Conservation (phyloP, 345 rosid genomes). For the Geranium brycei region DNA sequence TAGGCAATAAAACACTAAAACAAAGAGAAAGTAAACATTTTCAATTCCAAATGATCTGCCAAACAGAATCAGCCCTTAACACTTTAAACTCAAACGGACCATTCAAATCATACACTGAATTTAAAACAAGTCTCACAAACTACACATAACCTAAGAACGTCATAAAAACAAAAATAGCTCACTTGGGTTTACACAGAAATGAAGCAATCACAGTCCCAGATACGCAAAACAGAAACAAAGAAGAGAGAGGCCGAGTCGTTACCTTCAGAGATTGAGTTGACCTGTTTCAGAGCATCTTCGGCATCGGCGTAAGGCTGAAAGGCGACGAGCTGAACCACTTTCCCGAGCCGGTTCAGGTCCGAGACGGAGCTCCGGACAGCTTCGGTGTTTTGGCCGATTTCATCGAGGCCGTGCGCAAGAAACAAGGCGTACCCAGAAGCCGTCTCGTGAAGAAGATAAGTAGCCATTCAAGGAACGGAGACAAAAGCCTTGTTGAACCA, state of each 20-base stretch:
- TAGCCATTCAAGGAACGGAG: conserved; percentile 28
- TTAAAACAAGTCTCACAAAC: no score
- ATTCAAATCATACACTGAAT: no score
- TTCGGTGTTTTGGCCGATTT: conserved; percentile 72
- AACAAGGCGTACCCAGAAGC: conserved; percentile 60
- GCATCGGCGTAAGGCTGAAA: conserved; percentile 57
- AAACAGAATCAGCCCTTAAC: no score
- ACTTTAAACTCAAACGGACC: no score
- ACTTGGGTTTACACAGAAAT: no score
- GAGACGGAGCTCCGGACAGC: conserved; percentile 63
- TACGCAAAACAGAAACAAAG: neutral
- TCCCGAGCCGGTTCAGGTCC: conserved; percentile 64
- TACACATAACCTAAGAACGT: no score
- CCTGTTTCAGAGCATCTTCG: conserved; percentile 63
- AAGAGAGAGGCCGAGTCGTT: conserved; percentile 14
- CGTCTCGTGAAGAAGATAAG: conserved; percentile 47
- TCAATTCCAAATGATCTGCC: neutral
- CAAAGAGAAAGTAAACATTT: no score
- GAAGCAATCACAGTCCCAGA: no score
- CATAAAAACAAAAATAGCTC: no score
- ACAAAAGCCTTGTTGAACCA: neutral
- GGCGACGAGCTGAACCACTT: conserved; percentile 63
- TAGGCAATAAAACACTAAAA: no score
- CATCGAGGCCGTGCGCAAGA: conserved; percentile 50
- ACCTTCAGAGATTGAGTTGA: conserved; percentile 85